These are phyloP conservation scores for Hericium coralloides DNA, from an alignment of 768 basidiomycete species.

Conservation along the genomic window DNA sequence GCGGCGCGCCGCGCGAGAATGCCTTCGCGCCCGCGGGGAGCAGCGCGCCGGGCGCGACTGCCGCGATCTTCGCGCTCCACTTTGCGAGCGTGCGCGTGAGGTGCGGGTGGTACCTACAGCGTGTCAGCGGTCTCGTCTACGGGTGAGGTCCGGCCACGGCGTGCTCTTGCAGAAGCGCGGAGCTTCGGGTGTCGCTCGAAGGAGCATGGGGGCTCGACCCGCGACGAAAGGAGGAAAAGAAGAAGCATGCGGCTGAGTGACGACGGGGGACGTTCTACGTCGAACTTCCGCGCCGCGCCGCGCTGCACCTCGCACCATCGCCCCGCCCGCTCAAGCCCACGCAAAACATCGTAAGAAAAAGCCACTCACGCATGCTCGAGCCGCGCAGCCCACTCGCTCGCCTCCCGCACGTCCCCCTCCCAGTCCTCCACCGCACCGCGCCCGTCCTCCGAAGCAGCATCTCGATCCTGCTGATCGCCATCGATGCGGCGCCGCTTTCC, in stretches of 20 bases:
- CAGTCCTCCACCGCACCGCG: not conserved
- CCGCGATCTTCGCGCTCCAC: slow-evolving; percentile 95
- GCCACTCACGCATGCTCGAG: slow-evolving; percentile 12
- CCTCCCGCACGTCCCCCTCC: slow-evolving; percentile 8
- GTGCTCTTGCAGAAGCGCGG: too few relatives aligned
- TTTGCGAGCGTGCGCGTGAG: slow-evolving; percentile 75
- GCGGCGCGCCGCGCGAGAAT: slow-evolving; percentile 47
- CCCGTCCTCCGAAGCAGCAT: not conserved
- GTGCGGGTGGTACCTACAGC: slow-evolving; percentile 52
- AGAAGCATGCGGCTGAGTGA: too few relatives aligned
- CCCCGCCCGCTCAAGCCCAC: not conserved
- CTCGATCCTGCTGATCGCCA: slow-evolving; percentile 10
- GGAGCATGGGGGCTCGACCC: too few relatives aligned
- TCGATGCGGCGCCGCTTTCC: slow-evolving; percentile 14
- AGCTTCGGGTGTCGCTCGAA: too few relatives aligned
- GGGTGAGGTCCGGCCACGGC: not conserved
- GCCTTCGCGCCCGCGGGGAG: slow-evolving; percentile 62
- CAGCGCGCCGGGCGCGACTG: slow-evolving; percentile 75
- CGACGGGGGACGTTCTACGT: not conserved
- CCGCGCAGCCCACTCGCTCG: slow-evolving; percentile 8
- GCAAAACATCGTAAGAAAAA: slow-evolving; percentile 13
- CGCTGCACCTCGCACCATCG: not conserved
- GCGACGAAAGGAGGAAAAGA: not conserved
- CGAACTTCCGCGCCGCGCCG: not conserved
- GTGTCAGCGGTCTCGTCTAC: not conserved